Evolutionary conservation across 768 basidiomycete genomes (phyloP).

Genomic region (Russula sp.): DNA sequence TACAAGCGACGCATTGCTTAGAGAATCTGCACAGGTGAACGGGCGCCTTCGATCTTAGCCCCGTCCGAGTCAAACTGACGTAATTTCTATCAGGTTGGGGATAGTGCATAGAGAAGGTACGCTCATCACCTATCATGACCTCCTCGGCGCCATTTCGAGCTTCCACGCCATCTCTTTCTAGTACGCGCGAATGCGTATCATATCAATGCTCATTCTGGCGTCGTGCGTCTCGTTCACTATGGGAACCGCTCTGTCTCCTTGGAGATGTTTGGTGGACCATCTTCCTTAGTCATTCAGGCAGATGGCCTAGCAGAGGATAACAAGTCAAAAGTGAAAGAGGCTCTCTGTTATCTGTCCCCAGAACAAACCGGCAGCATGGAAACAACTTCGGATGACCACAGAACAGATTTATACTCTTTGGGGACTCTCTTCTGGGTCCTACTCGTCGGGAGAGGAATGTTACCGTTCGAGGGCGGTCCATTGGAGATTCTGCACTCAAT

Average conservation of each 20-base stretch:
- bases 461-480: constrained; percentile 37
- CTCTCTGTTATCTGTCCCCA: constrained; percentile 67
- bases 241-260: constrained; percentile 69
- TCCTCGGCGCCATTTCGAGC: neutral
- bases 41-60: constrained; percentile 7
- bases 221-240: constrained; percentile 67
- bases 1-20: constrained; percentile 67
- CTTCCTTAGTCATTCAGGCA: constrained; percentile 53
- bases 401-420: constrained; percentile 69
- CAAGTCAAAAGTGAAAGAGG: constrained; percentile 68
- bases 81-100: constrained; percentile 37
- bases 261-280: constrained; percentile 66
- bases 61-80: constrained; percentile 8
- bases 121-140: neutral
- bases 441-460: constrained; percentile 53
- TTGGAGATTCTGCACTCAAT: constrained; percentile 64
- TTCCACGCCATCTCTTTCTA: constrained; percentile 25
- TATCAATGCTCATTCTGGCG: constrained; percentile 60
- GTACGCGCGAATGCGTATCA: constrained; percentile 76
- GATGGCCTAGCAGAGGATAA: constrained; percentile 50
- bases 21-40: constrained; percentile 57
- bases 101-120: constrained; percentile 65
- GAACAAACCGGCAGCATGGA: constrained; percentile 74
- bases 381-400: constrained; percentile 63
- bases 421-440: constrained; percentile 72